Conservation (phyloP, 257 asterid genomes). For the Nicotiana sylvestris region DNA sequence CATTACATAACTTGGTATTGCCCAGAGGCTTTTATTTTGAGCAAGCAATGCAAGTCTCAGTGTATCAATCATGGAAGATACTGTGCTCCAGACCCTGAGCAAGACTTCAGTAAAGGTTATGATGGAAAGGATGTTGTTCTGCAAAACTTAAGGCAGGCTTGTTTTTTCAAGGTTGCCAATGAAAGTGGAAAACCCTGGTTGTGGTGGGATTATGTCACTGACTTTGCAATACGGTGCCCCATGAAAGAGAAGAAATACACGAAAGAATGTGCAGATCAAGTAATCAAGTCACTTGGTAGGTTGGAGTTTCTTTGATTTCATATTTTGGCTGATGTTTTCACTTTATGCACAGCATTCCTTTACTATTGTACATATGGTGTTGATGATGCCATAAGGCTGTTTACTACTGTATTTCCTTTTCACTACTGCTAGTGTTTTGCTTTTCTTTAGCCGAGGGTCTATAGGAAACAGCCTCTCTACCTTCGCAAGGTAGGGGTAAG, state of each 20-base stretch:
- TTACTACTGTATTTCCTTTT: too few relatives aligned
- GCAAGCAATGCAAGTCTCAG: constrained; percentile 74
- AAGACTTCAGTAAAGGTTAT: constrained; percentile 65
- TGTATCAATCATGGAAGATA: constrained; percentile 71
- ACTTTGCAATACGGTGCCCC: constrained; percentile 62
- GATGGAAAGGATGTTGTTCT: constrained; percentile 62
- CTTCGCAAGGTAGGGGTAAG: too few relatives aligned
- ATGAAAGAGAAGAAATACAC: constrained; percentile 63
- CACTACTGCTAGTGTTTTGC: too few relatives aligned
- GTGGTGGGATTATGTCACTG: constrained; percentile 78
- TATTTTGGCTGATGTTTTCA: not conserved
- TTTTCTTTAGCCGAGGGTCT: too few relatives aligned
- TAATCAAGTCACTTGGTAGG: constrained; percentile 39
- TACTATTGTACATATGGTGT: not conserved
- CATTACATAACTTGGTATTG: constrained; percentile 75
- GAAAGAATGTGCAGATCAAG: constrained; percentile 61
- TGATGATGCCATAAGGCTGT: not conserved
- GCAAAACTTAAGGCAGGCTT: constrained; percentile 62
- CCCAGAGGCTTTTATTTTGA: constrained; percentile 57
- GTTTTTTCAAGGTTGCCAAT: constrained; percentile 64
- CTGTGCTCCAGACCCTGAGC: constrained; percentile 77
- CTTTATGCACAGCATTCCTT: constrained; percentile 1
- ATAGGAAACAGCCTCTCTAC: too few relatives aligned
- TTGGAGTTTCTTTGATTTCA: not conserved
- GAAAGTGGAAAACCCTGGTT: constrained; percentile 68